Evolutionary conservation across 495 filamentous ascomycete genomes (phyloP).

Genomic region (Talaromyces nanjingensis): DNA sequence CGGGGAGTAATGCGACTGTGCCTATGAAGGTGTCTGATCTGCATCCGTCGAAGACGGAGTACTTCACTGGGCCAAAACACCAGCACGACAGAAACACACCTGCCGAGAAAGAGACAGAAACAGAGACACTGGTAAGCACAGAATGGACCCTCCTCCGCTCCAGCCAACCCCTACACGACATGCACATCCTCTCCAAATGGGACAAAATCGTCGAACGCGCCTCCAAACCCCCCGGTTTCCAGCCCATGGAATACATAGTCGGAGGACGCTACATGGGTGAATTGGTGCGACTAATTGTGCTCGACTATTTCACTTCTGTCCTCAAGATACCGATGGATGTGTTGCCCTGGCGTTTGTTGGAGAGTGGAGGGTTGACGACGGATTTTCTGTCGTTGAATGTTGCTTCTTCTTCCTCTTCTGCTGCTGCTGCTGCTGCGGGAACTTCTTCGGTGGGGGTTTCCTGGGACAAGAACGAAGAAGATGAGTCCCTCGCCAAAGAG

Average conservation of each 20-base stretch:
- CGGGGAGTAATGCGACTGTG: slow-evolving; percentile 70
- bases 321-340: slow-evolving; percentile 17
- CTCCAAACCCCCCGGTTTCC: slow-evolving; percentile 62
- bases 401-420: slow-evolving; percentile 24
- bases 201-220: slow-evolving; percentile 53
- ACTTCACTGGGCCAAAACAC: slow-evolving; percentile 18
- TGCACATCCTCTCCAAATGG: slow-evolving; percentile 57
- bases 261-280: slow-evolving; percentile 70
- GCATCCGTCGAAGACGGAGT: slow-evolving; percentile 45
- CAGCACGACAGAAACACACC: background rate
- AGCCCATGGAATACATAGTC: slow-evolving; percentile 77
- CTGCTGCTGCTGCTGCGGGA: background rate
- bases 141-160: slow-evolving; percentile 72
- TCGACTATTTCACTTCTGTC: slow-evolving; percentile 48
- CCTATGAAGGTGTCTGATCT: slow-evolving; percentile 55
- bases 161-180: slow-evolving; percentile 48
- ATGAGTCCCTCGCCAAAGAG: slow-evolving; percentile 28
- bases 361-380: slow-evolving; percentile 53
- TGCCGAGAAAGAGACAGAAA: background rate
- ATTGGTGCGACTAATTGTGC: slow-evolving; percentile 56
- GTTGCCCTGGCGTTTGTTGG: slow-evolving; percentile 42
- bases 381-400: slow-evolving; percentile 57
- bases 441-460: background rate
- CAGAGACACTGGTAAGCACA: slow-evolving; percentile 63
- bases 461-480: background rate